Base-by-base conservation (phyloP, 2,329 filamentous ascomycete species). In the Sporothrix inflata region DNA sequence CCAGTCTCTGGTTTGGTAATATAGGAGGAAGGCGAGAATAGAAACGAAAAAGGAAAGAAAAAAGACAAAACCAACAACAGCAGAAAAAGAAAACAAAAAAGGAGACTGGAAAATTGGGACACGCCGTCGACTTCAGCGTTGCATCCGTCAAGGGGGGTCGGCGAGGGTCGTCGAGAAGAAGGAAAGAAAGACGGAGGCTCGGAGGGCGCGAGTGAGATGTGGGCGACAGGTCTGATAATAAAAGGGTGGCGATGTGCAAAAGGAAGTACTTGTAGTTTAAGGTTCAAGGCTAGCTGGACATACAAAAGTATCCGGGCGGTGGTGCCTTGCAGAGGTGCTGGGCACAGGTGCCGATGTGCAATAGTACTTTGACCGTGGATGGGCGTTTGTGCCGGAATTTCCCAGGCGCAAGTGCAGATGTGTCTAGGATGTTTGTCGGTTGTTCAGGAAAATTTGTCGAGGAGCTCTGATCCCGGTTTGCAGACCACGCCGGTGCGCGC, bases 71-170 rank as follows among this genome's bases (percentile, higher is more conserved):
- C 21, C n/a, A 69, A 49, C 7, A 14, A 53, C 24, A 7, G 7
- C 4, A 34, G 27, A 65, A 57, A 63, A 38, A 45, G 30, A 65
- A 71, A 53, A n/a, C 12, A 51, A n/a, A 65, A 47, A 16, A 21
- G 68, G 12, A 70, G 40, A 51, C 8, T 21, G 19, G 19, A 19
- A 27, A 40, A 14, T 16, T 16, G 34, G n/a, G 40, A 24, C n/a
- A 65, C 24, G 63, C 40, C 21, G 53, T 57, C 27, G 7, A 57
- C 53, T 19, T 34, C 53, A 19, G 14, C 53, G 53, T 57, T 57
- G 27, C 55, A 60, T 60, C 55, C 7, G 30, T 40, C 55, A 38
- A 60, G 27, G 30, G 27, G 30, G 30, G 19, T n/a, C 21, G 19
- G 24, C 19, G 57, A 61, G 19, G 57, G 19, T 21, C 30, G n/a